Percentiles rank a stretch among this genome's conserved stretches.
phyloP scores from a whole-genome alignment of 2,329 filamentous ascomycete genomes.

The Monilinia polystroma region DNA sequence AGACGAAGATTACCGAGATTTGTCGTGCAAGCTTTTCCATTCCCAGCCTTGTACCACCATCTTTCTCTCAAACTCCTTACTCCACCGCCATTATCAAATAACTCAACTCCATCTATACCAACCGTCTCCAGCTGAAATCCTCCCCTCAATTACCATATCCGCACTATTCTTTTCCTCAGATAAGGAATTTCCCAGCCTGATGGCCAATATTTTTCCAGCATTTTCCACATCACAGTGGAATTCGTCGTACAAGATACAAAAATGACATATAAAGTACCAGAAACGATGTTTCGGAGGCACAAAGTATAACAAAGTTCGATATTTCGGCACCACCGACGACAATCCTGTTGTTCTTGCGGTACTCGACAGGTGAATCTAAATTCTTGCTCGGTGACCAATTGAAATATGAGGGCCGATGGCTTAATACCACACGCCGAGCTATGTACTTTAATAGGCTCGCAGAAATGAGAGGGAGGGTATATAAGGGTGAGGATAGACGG shows the following conservation, averaged over 20 bases:
- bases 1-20: background rate
- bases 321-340: constrained; percentile 4
- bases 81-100: too few species aligned
- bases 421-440: background rate
- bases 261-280: background rate
- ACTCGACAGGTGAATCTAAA: background rate
- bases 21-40: background rate
- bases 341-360: background rate
- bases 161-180: too few species aligned
- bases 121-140: background rate
- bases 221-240: background rate
- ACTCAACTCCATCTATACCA: background rate
- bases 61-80: background rate
- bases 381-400: background rate
- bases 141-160: background rate
- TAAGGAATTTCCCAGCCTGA: background rate
- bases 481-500: background rate
- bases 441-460: background rate
- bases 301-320: constrained; percentile 11
- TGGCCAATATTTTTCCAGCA: background rate
- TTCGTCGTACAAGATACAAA: background rate
- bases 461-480: background rate
- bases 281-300: background rate
- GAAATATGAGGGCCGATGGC: constrained; percentile 7
- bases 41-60: background rate